These are phyloP conservation scores for Colletotrichum musae DNA, from an alignment of 2,329 filamentous ascomycete genomes.

Conservation along the genomic window DNA sequence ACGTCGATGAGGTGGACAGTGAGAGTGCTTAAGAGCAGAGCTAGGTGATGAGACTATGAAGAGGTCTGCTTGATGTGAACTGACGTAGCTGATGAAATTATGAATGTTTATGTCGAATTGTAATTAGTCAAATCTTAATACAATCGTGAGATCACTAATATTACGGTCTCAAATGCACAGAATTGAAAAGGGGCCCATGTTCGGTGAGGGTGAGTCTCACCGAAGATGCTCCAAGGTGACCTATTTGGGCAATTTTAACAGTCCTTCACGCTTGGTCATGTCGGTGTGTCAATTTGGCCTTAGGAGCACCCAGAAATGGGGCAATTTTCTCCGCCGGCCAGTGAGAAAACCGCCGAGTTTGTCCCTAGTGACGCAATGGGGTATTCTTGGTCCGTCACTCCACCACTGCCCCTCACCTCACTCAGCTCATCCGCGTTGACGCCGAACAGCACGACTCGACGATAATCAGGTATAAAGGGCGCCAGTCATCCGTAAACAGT, in stretches of 20 bases:
- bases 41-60: background rate
- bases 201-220: background rate
- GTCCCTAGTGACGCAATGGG: slow-evolving; percentile 37
- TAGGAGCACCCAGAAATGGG: slow-evolving; percentile 31
- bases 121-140: background rate
- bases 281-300: slow-evolving; percentile 21
- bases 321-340: slow-evolving; percentile 33
- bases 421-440: background rate
- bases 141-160: too few relatives aligned
- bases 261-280: slow-evolving; percentile 21
- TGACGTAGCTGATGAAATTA: background rate
- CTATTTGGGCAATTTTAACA: slow-evolving; percentile 34
- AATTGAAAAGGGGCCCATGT: too few relatives aligned
- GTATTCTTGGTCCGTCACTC: slow-evolving; percentile 33
- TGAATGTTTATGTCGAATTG: background rate
- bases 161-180: too few relatives aligned
- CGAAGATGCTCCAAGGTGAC: background rate
- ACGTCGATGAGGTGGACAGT: slow-evolving; percentile 9
- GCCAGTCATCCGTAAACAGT: background rate
- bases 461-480: slow-evolving; percentile 26
- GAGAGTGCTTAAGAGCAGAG: background rate
- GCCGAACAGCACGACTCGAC: slow-evolving; percentile 13
- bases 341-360: slow-evolving; percentile 39
- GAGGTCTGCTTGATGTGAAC: background rate
- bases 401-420: slow-evolving; percentile 32